Percentiles rank a stretch among this genome's conserved stretches.
phyloP scores from a whole-genome alignment of 1,284 basidiomycete genomes.

The Acaromyces ingoldii region DNA sequence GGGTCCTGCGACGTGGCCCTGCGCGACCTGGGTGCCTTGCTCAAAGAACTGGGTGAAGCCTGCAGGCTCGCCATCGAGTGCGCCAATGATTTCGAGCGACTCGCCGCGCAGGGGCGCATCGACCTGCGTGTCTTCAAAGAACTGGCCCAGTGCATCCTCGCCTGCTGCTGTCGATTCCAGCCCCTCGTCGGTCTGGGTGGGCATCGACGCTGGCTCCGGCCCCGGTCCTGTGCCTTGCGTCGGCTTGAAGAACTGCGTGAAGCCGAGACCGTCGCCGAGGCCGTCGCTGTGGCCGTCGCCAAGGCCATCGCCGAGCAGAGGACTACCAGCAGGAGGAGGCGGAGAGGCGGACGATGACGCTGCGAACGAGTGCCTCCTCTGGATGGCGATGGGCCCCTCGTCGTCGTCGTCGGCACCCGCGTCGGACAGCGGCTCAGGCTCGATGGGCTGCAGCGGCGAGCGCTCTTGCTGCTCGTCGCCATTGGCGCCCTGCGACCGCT shows the following conservation, averaged over 20 bases:
- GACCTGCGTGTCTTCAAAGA: slow-evolving; percentile 39
- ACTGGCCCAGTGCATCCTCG: slow-evolving; percentile 39
- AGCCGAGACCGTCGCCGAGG: neutral
- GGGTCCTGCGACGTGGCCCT: too few species aligned
- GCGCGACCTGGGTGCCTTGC: neutral
- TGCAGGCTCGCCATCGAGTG: slow-evolving; percentile 17
- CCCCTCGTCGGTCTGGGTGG: too few species aligned
- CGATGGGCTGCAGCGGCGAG: neutral
- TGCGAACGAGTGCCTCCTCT: too few species aligned
- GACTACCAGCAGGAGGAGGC: neutral
- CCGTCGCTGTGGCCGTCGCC: too few species aligned
- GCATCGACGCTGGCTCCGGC: too few species aligned
- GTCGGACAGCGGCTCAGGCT: neutral
- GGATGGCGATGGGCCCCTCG: neutral
- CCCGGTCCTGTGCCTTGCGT: too few species aligned
- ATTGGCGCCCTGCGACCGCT: neutral
- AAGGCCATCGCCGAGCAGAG: neutral
- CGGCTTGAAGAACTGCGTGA: slow-evolving; percentile 6
- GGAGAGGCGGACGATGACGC: neutral
- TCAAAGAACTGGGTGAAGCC: slow-evolving; percentile 38
- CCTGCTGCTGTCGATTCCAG: slow-evolving; percentile 11
- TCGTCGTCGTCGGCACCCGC: neutral
- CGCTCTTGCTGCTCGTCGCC: neutral
- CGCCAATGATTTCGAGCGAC: slow-evolving; percentile 35
- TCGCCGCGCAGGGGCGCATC: slow-evolving; percentile 26